These are phyloP conservation scores for Lojkania enalia DNA, from an alignment of 2,329 filamentous ascomycete genomes.

Conservation along the genomic window DNA sequence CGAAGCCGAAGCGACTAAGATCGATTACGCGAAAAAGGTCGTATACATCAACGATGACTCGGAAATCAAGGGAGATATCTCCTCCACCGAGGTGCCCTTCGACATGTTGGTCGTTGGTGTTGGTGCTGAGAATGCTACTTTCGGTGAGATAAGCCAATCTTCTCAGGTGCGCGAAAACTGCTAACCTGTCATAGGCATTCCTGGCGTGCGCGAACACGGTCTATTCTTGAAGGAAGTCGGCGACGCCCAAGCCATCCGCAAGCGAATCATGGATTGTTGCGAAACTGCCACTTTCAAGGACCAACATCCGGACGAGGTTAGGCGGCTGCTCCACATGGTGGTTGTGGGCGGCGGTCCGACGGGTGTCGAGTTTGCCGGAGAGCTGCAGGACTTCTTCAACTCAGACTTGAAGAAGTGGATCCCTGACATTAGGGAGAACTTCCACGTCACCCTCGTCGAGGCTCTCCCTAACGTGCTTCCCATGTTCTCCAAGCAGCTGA, in stretches of 20 bases:
- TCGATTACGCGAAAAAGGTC: slow-evolving; percentile 88
- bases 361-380: slow-evolving; percentile 96
- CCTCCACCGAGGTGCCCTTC: slow-evolving; percentile 87
- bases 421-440: slow-evolving; percentile 90
- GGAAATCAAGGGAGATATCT: slow-evolving; percentile 82
- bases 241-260: slow-evolving; percentile 94
- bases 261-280: slow-evolving; percentile 99
- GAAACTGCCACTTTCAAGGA: slow-evolving; percentile 99
- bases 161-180: background rate
- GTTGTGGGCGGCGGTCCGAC: slow-evolving; percentile 84
- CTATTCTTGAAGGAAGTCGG: slow-evolving; percentile 99
- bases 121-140: slow-evolving; percentile 97
- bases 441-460: slow-evolving; percentile 97
- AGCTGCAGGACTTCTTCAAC: slow-evolving; percentile 98
- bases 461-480: slow-evolving; percentile 94
- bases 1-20: slow-evolving; percentile 94
- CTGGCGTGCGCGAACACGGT: slow-evolving; percentile 90
- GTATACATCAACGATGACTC: slow-evolving; percentile 91
- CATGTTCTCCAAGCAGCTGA: slow-evolving; percentile 98
- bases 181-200: slow-evolving; percentile 63
- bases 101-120: slow-evolving; percentile 98
- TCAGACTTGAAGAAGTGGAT: slow-evolving; percentile 98
- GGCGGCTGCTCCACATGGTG: slow-evolving; percentile 97
- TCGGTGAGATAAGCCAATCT: slow-evolving; percentile 60
- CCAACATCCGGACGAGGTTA: slow-evolving; percentile 82